phyloP scores from a whole-genome alignment of 2,329 filamentous ascomycete species.

The Paracoccidioides brasiliensis region DNA sequence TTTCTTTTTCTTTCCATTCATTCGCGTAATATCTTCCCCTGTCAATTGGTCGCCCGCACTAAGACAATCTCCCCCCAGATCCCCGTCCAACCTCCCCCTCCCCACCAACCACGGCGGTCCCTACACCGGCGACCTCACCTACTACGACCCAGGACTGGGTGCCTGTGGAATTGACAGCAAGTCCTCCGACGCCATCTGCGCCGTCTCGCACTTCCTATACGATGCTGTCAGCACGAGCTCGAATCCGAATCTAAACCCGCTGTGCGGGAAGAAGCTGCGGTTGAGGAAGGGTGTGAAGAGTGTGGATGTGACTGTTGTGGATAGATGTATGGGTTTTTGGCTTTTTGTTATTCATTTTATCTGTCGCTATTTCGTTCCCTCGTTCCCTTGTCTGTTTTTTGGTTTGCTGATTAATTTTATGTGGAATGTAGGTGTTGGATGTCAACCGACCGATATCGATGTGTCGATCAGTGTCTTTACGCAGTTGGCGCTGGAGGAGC shows the following conservation, averaged over 20 bases:
- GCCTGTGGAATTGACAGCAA: constrained; percentile 51
- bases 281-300: constrained; percentile 43
- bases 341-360: not conserved
- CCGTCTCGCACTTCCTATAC: constrained; percentile 55
- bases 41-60: not conserved
- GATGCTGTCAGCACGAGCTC: constrained; percentile 43
- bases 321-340: constrained; percentile 40
- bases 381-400: not conserved
- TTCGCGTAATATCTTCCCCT: no score
- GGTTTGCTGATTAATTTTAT: constrained; percentile 7
- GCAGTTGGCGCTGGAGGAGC: constrained; percentile 32
- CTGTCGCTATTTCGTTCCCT: not conserved
- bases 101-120: constrained; percentile 37
- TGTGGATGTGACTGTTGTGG: constrained; percentile 53
- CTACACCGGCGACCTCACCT: constrained; percentile 54
- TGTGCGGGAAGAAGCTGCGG: constrained; percentile 56
- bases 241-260: constrained; percentile 50
- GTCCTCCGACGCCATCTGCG: constrained; percentile 47
- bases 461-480: constrained; percentile 37
- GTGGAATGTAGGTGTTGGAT: constrained; percentile 30
- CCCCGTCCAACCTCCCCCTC: constrained; percentile 35
- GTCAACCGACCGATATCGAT: constrained; percentile 37
- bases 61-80: constrained; percentile 2
- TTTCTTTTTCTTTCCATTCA: no score
- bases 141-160: constrained; percentile 53